phyloP scores from a whole-genome alignment of 2,329 filamentous ascomycete species.

The Trichoderma arundinaceum region DNA sequence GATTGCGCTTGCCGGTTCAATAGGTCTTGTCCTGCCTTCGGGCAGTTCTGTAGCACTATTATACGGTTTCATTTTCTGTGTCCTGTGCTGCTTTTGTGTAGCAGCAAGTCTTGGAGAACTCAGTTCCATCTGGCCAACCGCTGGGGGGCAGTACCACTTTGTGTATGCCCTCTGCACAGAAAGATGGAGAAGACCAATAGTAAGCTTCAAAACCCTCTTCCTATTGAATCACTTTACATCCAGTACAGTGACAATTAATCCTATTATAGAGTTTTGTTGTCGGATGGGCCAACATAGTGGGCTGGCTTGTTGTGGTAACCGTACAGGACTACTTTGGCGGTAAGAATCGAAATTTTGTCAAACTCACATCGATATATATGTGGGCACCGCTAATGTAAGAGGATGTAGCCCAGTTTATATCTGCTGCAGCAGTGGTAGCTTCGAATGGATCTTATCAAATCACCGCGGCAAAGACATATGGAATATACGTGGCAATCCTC shows the following conservation, averaged over 20 bases:
- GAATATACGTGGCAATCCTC: slow-evolving; percentile 21
- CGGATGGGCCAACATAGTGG: slow-evolving; percentile 23
- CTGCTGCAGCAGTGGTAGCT: slow-evolving; percentile 20
- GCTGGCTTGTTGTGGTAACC: slow-evolving; percentile 22
- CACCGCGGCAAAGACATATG: slow-evolving; percentile 12
- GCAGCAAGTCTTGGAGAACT: slow-evolving; percentile 23
- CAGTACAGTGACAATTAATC: background rate
- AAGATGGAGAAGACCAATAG: slow-evolving; percentile 19
- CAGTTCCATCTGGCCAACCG: slow-evolving; percentile 18
- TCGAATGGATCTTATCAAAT: slow-evolving; percentile 24
- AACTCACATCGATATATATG: background rate
- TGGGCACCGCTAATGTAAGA: background rate
- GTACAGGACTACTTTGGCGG: slow-evolving; percentile 24
- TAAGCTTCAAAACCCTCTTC: background rate
- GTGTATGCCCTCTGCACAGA: slow-evolving; percentile 24
- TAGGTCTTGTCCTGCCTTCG: slow-evolving; percentile 15
- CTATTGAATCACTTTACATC: background rate
- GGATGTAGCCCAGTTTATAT: slow-evolving; percentile 15
- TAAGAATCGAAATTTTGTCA: slow-evolving; percentile 1
- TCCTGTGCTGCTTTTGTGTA: slow-evolving; percentile 15
- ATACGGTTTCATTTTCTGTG: slow-evolving; percentile 24
- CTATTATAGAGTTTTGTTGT: slow-evolving; percentile 9
- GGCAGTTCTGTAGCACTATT: slow-evolving; percentile 17
- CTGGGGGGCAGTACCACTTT: slow-evolving; percentile 25
- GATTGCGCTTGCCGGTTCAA: slow-evolving; percentile 24